A percentile compares a stretch with the other conserved stretches of the same genome.
phyloP scores from a whole-genome alignment of 257 asterid genomes.

The Lithospermum erythrorhizon region DNA sequence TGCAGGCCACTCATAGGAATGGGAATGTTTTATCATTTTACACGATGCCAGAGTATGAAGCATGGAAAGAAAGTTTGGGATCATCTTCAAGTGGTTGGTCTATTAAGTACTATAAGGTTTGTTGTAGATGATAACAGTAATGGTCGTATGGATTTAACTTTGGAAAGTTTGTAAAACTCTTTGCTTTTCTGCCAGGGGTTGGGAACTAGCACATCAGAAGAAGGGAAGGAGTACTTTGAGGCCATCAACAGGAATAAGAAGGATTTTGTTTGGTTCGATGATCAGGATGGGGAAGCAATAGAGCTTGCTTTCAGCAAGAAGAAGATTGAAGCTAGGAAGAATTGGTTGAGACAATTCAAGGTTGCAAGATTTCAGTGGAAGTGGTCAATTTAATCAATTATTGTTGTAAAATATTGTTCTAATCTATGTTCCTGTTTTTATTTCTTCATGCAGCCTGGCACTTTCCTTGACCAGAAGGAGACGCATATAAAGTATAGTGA shows the following conservation, averaged over 20 bases:
- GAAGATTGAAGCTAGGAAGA: slow-evolving; percentile 91
- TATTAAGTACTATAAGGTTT: slow-evolving; percentile 91
- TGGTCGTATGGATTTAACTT: not conserved
- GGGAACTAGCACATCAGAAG: slow-evolving; percentile 90
- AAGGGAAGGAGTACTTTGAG: slow-evolving; percentile 84
- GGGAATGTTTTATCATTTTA: slow-evolving; percentile 55
- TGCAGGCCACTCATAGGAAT: slow-evolving; percentile 55
- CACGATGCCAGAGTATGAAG: slow-evolving; percentile 90
- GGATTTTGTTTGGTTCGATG: slow-evolving; percentile 74
- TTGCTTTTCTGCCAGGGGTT: slow-evolving; percentile 55
- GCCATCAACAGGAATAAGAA: slow-evolving; percentile 77
- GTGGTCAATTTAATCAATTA: not conserved
- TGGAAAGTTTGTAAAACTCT: not conserved
- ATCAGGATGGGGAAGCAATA: slow-evolving; percentile 85
- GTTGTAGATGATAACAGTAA: slow-evolving; percentile 11
- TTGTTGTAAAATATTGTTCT: not conserved
- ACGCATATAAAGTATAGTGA: slow-evolving; percentile 66
- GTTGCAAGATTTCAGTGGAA: slow-evolving; percentile 16
- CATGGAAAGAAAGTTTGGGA: slow-evolving; percentile 67
- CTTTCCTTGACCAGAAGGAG: slow-evolving; percentile 65
- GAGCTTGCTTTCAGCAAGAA: slow-evolving; percentile 98
- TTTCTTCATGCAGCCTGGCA: slow-evolving; percentile 67
- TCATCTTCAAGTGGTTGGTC: slow-evolving; percentile 62
- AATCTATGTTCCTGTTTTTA: not conserved
- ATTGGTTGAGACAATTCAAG: slow-evolving; percentile 92